phyloP scores from a whole-genome alignment of 345 rosid genomes.

The Eucalyptus cloeziana region DNA sequence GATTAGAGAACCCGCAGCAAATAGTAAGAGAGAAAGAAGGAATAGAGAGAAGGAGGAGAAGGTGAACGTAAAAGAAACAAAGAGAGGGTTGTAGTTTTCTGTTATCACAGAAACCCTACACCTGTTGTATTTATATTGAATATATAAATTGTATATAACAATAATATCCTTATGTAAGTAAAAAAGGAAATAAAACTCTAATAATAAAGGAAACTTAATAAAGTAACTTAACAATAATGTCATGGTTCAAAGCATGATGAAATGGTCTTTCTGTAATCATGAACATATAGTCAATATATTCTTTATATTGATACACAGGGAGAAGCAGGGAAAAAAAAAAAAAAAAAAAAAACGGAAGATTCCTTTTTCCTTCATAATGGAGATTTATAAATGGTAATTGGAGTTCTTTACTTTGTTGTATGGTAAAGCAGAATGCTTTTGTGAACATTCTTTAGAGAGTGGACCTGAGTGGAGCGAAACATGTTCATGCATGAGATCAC shows the following conservation, averaged over 20 bases:
- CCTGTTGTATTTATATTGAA: too few relatives aligned
- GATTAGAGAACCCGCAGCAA: too few relatives aligned
- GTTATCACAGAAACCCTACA: too few relatives aligned
- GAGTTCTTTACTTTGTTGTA: not conserved
- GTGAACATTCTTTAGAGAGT: not conserved
- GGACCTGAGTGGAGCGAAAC: not conserved
- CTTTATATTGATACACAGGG: not conserved
- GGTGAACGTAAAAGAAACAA: too few relatives aligned
- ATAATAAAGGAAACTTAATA: too few relatives aligned
- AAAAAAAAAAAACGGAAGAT: not conserved
- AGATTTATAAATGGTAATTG: not conserved
- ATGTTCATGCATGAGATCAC: not conserved
- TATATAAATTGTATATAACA: too few relatives aligned
- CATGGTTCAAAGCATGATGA: not conserved
- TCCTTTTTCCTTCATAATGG: not conserved
- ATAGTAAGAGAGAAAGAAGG: too few relatives aligned
- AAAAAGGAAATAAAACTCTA: too few relatives aligned
- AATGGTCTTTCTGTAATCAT: not conserved
- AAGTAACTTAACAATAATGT: too few relatives aligned
- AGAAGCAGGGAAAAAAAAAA: not conserved
- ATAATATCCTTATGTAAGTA: too few relatives aligned
- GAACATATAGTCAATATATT: not conserved
- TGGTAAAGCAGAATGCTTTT: not conserved
- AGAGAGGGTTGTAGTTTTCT: too few relatives aligned
- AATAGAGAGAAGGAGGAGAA: too few relatives aligned